A percentile compares a stretch with the other conserved stretches of the same genome.
Conservation (phyloP, 345 rosid species). For the Ceriops tagal region DNA sequence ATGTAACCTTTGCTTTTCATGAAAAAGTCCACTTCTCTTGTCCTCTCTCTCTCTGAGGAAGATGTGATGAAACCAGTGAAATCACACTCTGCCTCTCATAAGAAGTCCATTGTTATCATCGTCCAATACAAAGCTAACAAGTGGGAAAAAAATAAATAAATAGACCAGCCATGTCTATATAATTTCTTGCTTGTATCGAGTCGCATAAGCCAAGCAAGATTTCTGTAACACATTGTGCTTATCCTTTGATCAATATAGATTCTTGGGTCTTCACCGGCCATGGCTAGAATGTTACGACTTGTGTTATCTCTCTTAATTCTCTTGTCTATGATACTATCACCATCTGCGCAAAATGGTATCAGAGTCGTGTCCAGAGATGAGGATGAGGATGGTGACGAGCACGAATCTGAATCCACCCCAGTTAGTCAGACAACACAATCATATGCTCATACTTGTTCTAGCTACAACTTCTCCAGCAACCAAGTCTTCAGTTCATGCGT, state of each 20-base stretch:
- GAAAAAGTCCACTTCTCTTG: not conserved
- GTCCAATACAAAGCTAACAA: not conserved
- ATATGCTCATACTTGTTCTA: conserved; percentile 57
- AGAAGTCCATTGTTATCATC: not conserved
- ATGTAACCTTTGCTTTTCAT: not conserved
- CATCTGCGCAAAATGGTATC: not conserved
- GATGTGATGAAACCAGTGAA: too few relatives aligned
- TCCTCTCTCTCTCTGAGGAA: too few relatives aligned
- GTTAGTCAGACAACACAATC: too few relatives aligned
- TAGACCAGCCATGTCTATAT: not conserved
- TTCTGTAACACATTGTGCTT: too few relatives aligned
- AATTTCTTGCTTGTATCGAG: not conserved
- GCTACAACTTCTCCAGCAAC: conserved; percentile 60
- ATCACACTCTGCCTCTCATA: not conserved
- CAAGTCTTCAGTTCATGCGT: conserved; percentile 54
- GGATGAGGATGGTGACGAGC: too few relatives aligned
- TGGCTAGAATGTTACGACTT: not conserved
- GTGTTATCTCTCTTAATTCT: conserved; percentile 1
- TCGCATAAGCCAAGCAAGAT: not conserved
- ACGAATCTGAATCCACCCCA: too few relatives aligned
- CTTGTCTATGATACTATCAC: conserved; percentile 12
- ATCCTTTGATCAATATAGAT: too few relatives aligned
- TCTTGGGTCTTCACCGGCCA: not conserved
- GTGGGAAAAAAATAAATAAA: not conserved
- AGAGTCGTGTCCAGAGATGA: too few relatives aligned